Base-by-base conservation (phyloP, 805 yeast genomes). In the Clavispora fructus region DNA sequence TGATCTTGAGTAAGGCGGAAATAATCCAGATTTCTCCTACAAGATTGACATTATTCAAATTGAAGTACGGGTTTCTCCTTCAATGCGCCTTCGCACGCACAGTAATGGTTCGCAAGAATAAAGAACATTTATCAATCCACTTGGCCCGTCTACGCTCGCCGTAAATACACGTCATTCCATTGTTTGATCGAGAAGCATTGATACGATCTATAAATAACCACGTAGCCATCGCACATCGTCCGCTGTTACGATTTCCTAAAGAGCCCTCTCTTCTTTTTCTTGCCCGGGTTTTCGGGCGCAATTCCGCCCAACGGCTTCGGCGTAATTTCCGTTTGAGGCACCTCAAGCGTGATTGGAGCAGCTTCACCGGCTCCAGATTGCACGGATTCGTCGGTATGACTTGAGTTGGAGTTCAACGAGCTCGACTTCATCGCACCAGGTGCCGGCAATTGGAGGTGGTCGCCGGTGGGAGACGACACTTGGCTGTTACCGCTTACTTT, bases 271-370 rank as follows among this genome's bases (percentile, higher is more conserved):
- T 64, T 64, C 52, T 61, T 61, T 49, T 61, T 63, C 48, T 60
- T 57, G 14, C 52, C 50, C 10, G 51, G 54, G 9, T 42, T 45
- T 1, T 59, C 46, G 1, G 53, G 45, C 3, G 62, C 51, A n/a
- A 63, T 54, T 1, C 49, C 57, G 2, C 70, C 71, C 38, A 65
- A 55, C 14, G 72, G 71, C 39, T 63, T 64, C 1, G 62, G 61
- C 9, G 16, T 35, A 4, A 23, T 25, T 19, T 55, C 52, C 3
- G 46, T 29, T 13, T 43, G 43, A 3, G 59, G 56, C 38, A 55
- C 60, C 7, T 59, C 56, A 6, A 61, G 44, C 12, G 51, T 49
- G 16, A 53, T 43, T 6, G 25, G 25, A 16, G 23, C 25, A 17
- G 13, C 23, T 62, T 60, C 31, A 51, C 54, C 6, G 66, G 62